Percentiles rank a stretch among this genome's conserved stretches.
These are phyloP conservation scores for Aspergillus carbonarius DNA, from an alignment of 2,329 filamentous ascomycete genomes.

Conservation along the genomic window DNA sequence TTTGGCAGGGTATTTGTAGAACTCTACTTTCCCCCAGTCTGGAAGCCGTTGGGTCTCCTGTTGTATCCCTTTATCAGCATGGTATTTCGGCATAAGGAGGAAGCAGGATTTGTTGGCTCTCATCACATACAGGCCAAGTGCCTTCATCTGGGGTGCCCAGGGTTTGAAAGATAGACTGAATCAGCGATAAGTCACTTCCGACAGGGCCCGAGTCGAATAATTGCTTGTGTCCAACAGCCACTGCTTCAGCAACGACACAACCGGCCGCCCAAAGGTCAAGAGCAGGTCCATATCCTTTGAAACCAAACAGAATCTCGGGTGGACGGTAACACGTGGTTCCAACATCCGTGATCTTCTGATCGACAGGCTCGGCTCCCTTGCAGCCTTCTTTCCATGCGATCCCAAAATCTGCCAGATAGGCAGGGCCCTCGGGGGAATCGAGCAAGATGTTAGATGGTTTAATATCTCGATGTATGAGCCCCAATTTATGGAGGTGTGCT, in stretches of 20 bases:
- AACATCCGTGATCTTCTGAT: conserved; percentile 82
- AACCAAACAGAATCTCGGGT: conserved; percentile 86
- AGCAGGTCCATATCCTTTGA: conserved; percentile 66
- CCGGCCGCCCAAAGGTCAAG: conserved; percentile 92
- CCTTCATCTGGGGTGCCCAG: conserved; percentile 80
- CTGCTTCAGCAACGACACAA: conserved; percentile 75
- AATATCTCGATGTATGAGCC: conserved; percentile 88
- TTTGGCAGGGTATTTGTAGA: conserved; percentile 68
- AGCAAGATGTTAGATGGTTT: conserved; percentile 90
- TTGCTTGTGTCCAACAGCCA: conserved; percentile 55
- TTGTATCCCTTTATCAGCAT: conserved; percentile 1
- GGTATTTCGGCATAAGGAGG: background rate
- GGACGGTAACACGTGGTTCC: conserved; percentile 89
- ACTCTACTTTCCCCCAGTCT: conserved; percentile 85
- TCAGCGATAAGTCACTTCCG: conserved; percentile 86
- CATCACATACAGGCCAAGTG: conserved; percentile 71
- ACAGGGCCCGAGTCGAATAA: conserved; percentile 87
- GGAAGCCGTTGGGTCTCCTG: conserved; percentile 57
- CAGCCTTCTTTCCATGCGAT: conserved; percentile 75
- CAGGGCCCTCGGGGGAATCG: conserved; percentile 64
- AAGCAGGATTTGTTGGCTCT: background rate
- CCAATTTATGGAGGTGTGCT: conserved; percentile 66
- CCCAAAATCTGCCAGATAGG: conserved; percentile 86
- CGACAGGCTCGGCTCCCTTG: conserved; percentile 59
- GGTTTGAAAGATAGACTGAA: conserved; percentile 88